Percentiles rank a stretch among this genome's conserved stretches.
These are phyloP conservation scores for Globisporangium sylvaticum DNA, from an alignment of 352 stramenopile genomes.

Conservation along the genomic window DNA sequence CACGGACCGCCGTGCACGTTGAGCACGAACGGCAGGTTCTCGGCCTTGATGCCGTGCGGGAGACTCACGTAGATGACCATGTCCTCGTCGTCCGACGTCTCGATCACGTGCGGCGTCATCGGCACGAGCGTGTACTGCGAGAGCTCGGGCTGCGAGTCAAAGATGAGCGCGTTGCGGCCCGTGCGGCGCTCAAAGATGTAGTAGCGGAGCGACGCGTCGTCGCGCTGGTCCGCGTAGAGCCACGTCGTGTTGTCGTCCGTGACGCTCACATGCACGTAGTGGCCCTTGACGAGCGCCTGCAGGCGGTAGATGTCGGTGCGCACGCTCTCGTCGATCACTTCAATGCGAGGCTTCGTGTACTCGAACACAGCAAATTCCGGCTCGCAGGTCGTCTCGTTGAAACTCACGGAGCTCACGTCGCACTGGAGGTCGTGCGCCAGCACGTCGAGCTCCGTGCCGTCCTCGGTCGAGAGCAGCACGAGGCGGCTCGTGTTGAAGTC, in stretches of 20 bases:
- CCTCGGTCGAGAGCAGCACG: constrained; percentile 31
- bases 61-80: constrained; percentile 46
- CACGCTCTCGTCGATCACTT: constrained; percentile 28
- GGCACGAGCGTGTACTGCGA: constrained; percentile 31
- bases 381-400: constrained; percentile 23
- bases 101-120: constrained; percentile 35
- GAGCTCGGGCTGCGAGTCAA: constrained; percentile 32
- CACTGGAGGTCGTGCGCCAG: constrained; percentile 25
- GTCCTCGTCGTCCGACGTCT: constrained; percentile 38
- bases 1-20: constrained; percentile 40
- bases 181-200: constrained; percentile 36
- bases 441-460: constrained; percentile 27
- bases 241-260: constrained; percentile 55
- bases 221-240: constrained; percentile 51
- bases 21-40: constrained; percentile 36
- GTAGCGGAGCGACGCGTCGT: constrained; percentile 50
- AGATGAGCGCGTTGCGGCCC: constrained; percentile 28
- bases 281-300: constrained; percentile 13
- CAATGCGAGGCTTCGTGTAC: constrained; percentile 29
- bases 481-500: constrained; percentile 36
- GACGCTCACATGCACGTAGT: constrained; percentile 29
- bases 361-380: constrained; percentile 31
- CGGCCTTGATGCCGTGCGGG: constrained; percentile 21
- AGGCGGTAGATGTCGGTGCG: constrained; percentile 28
- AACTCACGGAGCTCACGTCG: constrained; percentile 26